A percentile compares a stretch with the other conserved stretches of the same genome.
phyloP scores from a whole-genome alignment of 768 basidiomycete genomes.

The Trametes sanguinea region DNA sequence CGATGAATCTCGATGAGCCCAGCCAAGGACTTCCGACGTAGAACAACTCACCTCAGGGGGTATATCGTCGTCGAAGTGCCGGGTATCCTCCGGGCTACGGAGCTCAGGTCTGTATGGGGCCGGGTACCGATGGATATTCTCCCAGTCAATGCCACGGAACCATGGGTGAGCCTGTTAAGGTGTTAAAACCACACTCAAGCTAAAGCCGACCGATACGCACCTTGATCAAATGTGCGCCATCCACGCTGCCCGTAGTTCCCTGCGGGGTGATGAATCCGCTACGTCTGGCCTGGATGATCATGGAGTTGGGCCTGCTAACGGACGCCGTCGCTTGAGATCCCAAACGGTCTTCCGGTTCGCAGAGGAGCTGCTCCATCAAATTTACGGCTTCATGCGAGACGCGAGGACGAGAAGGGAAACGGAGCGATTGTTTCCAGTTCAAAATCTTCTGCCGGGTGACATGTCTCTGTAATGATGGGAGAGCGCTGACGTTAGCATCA shows the following conservation, averaged over 20 bases:
- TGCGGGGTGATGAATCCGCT: conserved; percentile 64
- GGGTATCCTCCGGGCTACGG: conserved; percentile 79
- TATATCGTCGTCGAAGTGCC: conserved; percentile 95
- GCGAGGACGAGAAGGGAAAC: conserved; percentile 81
- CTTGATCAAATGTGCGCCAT: conserved; percentile 92
- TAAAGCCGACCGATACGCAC: conserved; percentile 39
- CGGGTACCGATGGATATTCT: conserved; percentile 76
- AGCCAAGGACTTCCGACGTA: background rate
- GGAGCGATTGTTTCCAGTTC: conserved; percentile 89
- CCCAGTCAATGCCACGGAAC: conserved; percentile 92
- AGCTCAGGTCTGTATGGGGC: conserved; percentile 93
- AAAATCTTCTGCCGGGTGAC: conserved; percentile 96
- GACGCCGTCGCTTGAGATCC: conserved; percentile 73
- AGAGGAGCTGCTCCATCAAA: conserved; percentile 86
- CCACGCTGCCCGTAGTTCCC: conserved; percentile 54
- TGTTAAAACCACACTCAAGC: conserved; percentile 5
- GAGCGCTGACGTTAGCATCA: conserved; percentile 1
- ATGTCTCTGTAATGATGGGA: conserved; percentile 60
- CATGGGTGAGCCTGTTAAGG: conserved; percentile 72
- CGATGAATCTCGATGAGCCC: background rate
- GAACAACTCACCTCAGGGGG: conserved; percentile 70
- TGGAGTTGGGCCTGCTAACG: conserved; percentile 73
- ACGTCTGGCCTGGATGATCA: conserved; percentile 72
- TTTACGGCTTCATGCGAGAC: conserved; percentile 87
- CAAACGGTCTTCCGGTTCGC: conserved; percentile 94